phyloP scores from a whole-genome alignment of 2,329 filamentous ascomycete genomes.

The Neofusicoccum parvum region DNA sequence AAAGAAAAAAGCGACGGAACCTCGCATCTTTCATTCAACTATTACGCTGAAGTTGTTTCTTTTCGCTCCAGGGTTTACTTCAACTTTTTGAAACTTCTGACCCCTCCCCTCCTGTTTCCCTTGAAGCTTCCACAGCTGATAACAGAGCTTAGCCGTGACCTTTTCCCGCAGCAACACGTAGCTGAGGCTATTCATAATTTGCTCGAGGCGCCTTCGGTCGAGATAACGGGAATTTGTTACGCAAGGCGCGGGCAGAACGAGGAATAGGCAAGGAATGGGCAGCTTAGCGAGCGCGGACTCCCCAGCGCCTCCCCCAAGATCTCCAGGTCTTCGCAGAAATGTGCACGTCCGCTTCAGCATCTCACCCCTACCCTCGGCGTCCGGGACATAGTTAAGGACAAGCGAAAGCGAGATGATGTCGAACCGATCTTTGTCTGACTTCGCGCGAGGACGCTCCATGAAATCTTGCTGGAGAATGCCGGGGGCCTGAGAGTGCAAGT shows the following conservation, averaged over 20 bases:
- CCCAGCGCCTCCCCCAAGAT: neutral
- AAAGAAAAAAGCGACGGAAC: too few relatives aligned
- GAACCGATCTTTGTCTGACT: constrained; percentile 64
- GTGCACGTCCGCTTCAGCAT: constrained; percentile 65
- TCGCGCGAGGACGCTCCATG: constrained; percentile 80
- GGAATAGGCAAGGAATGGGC: constrained; percentile 72
- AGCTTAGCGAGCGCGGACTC: constrained; percentile 23
- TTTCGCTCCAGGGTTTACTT: constrained; percentile 71
- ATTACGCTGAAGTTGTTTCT: constrained; percentile 93
- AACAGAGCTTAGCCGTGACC: constrained; percentile 79
- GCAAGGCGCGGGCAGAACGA: constrained; percentile 88
- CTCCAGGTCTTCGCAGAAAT: constrained; percentile 31
- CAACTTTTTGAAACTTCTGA: constrained; percentile 66
- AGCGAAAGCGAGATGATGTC: constrained; percentile 90
- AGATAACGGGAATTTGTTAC: constrained; percentile 90
- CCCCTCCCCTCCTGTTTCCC: constrained; percentile 28
- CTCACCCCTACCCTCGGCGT: constrained; percentile 71
- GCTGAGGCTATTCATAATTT: constrained; percentile 77
- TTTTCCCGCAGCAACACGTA: constrained; percentile 70
- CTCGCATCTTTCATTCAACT: constrained; percentile 44
- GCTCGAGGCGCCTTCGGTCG: constrained; percentile 66
- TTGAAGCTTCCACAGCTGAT: constrained; percentile 76
- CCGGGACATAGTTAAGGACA: constrained; percentile 91
- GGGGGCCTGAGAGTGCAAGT: constrained; percentile 81
- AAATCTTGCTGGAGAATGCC: constrained; percentile 90